Conservation (phyloP, 1,284 basidiomycete genomes). For the Leccinum insigne region DNA sequence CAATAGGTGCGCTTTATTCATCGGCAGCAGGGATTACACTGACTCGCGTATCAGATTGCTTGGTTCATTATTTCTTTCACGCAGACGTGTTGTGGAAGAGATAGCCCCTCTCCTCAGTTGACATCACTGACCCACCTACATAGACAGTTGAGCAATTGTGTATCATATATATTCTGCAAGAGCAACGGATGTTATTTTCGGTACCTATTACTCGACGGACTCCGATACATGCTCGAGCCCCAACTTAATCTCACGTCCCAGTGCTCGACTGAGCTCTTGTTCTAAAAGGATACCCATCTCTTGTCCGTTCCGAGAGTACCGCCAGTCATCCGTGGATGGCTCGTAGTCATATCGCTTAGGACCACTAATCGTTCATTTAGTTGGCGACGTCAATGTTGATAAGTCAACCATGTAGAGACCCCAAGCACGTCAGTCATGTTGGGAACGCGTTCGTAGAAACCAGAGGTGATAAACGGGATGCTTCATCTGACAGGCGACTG, state of each 20-base stretch:
- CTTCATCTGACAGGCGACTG: not conserved
- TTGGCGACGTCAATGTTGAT: not conserved
- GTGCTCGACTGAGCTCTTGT: constrained; percentile 52
- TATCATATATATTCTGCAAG: constrained; percentile 5
- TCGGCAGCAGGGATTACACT: not conserved
- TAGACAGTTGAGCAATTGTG: constrained; percentile 1
- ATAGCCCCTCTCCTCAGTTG: constrained; percentile 7
- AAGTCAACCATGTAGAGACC: not conserved
- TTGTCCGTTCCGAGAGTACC: constrained; percentile 71
- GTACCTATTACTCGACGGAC: constrained; percentile 10
- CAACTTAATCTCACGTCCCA: constrained; percentile 36
- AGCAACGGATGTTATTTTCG: not conserved
- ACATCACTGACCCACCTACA: not conserved
- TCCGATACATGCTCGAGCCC: constrained; percentile 33
- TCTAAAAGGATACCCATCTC: constrained; percentile 70
- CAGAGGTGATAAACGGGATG: not conserved
- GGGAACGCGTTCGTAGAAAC: not conserved
- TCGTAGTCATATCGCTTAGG: constrained; percentile 88
- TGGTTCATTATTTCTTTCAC: constrained; percentile 60
- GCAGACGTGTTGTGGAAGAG: constrained; percentile 48
- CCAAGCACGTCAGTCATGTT: not conserved
- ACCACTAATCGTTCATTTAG: constrained; percentile 53
- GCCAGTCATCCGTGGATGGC: constrained; percentile 61
- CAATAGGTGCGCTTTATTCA: constrained; percentile 49
- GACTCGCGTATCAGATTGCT: constrained; percentile 40